A percentile compares a stretch with the other conserved stretches of the same genome.
phyloP scores from a whole-genome alignment of 2,329 filamentous ascomycete species.

The Gaeumannomyces sp. region DNA sequence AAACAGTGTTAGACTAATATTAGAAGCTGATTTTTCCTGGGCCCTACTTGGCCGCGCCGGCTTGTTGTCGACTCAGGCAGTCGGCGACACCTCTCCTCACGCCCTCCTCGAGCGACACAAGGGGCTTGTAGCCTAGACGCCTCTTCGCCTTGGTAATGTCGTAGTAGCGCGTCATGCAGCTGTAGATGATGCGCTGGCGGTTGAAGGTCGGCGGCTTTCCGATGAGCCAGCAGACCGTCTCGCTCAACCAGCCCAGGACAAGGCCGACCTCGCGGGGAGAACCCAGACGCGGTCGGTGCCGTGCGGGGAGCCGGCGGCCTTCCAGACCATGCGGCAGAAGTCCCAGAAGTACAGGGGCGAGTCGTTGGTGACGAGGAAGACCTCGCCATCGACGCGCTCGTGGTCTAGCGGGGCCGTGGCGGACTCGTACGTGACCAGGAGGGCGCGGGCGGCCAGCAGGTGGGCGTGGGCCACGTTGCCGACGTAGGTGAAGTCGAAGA shows the following conservation, averaged over 20 bases:
- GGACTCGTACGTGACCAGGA: slow-evolving; percentile 55
- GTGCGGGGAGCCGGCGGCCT: slow-evolving; percentile 45
- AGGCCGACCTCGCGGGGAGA: slow-evolving; percentile 45
- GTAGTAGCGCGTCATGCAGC: slow-evolving; percentile 72
- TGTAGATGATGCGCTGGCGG: slow-evolving; percentile 56
- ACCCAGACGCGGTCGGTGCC: slow-evolving; percentile 50
- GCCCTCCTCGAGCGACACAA: slow-evolving; percentile 62
- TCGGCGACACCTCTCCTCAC: slow-evolving; percentile 40
- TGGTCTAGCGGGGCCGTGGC: slow-evolving; percentile 59
- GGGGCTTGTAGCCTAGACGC: slow-evolving; percentile 62
- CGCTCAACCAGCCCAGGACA: slow-evolving; percentile 45
- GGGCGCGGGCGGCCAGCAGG: slow-evolving; percentile 68
- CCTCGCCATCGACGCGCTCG: slow-evolving; percentile 75
- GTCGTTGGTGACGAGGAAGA: slow-evolving; percentile 88
- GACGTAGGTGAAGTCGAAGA: slow-evolving; percentile 61
- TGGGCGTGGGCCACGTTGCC: slow-evolving; percentile 69
- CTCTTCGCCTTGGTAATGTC: slow-evolving; percentile 69
- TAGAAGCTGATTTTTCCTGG: too few relatives aligned
- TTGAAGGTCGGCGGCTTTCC: slow-evolving; percentile 51
- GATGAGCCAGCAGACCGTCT: slow-evolving; percentile 43
- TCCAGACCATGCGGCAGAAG: slow-evolving; percentile 74
- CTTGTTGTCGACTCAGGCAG: not conserved
- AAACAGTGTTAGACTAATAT: too few relatives aligned
- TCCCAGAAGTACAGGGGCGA: slow-evolving; percentile 88
- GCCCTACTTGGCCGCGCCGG: not conserved